These are phyloP conservation scores for Postia placenta DNA, from an alignment of 768 basidiomycete species.

Conservation along the genomic window DNA sequence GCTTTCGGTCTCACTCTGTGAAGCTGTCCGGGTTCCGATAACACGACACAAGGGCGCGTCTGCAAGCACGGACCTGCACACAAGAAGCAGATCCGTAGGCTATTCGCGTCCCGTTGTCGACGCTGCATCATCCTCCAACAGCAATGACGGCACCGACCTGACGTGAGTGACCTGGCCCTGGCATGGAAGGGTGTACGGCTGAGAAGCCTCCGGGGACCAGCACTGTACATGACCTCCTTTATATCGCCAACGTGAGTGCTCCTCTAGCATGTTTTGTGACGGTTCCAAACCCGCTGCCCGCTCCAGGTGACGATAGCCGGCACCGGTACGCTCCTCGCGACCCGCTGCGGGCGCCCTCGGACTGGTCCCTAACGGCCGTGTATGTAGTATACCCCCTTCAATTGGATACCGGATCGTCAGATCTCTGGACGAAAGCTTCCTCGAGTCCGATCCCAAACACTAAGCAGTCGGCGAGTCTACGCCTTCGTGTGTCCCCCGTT, in stretches of 20 bases:
- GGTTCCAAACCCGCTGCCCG: slow-evolving; percentile 1
- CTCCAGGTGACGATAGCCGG: slow-evolving; percentile 61
- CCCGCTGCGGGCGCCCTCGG: neutral
- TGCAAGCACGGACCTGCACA: slow-evolving; percentile 18
- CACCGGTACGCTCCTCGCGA: slow-evolving; percentile 34
- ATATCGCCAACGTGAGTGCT: slow-evolving; percentile 66
- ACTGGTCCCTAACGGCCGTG: slow-evolving; percentile 7
- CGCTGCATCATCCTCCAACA: slow-evolving; percentile 22
- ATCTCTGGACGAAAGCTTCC: slow-evolving; percentile 52
- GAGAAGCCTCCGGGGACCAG: slow-evolving; percentile 28
- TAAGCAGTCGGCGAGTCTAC: slow-evolving; percentile 18
- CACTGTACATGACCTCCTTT: slow-evolving; percentile 71
- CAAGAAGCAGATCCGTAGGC: slow-evolving; percentile 29
- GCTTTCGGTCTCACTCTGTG: slow-evolving; percentile 27
- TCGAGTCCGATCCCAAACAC: slow-evolving; percentile 15
- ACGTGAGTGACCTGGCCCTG: slow-evolving; percentile 14
- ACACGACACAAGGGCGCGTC: slow-evolving; percentile 27
- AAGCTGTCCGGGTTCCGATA: slow-evolving; percentile 43
- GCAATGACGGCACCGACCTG: slow-evolving; percentile 30
- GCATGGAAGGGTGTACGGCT: too few species aligned
- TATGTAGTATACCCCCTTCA: slow-evolving; percentile 62
- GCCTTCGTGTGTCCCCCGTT: slow-evolving; percentile 3
- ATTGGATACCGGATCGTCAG: slow-evolving; percentile 81
- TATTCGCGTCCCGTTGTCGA: slow-evolving; percentile 21
- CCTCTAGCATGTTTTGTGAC: too few species aligned